Conservation (phyloP, 2,329 filamentous ascomycete genomes). For the Thermoascus crustaceus region DNA sequence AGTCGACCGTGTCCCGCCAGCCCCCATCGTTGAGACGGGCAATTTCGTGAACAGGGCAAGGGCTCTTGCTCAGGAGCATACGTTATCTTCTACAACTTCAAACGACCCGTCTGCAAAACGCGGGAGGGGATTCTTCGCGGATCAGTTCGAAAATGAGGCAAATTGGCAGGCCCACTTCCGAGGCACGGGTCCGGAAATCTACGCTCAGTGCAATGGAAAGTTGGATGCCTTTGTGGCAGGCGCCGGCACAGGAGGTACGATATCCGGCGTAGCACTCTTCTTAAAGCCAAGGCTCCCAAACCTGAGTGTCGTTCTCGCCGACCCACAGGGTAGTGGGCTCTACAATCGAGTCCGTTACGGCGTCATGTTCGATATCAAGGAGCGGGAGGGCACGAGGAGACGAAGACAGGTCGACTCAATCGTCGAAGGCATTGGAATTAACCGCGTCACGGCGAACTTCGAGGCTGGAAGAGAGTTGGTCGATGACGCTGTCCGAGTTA, state of each 20-base stretch:
- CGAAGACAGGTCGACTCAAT: constrained; percentile 90
- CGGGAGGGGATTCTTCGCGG: constrained; percentile 82
- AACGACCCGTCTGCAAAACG: constrained; percentile 5
- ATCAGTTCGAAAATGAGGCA: constrained; percentile 87
- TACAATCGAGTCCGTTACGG: constrained; percentile 89
- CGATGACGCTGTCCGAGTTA: constrained; percentile 82
- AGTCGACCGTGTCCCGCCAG: constrained; percentile 85
- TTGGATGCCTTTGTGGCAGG: constrained; percentile 87
- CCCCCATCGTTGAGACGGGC: constrained; percentile 82
- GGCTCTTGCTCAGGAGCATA: constrained; percentile 66
- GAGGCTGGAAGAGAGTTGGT: constrained; percentile 77
- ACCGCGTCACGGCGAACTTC: constrained; percentile 88
- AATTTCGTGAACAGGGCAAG: constrained; percentile 94
- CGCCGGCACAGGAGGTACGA: constrained; percentile 88
- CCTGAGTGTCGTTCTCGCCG: constrained; percentile 71
- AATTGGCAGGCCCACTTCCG: constrained; percentile 81
- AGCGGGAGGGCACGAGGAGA: constrained; percentile 82
- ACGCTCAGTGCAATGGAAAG: constrained; percentile 61
- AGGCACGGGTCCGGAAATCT: constrained; percentile 85
- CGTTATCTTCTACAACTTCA: constrained; percentile 25
- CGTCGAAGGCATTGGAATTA: constrained; percentile 93
- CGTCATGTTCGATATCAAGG: constrained; percentile 88
- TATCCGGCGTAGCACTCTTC: constrained; percentile 76
- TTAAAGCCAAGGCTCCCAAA: constrained; percentile 64
- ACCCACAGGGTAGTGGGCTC: constrained; percentile 87